Base-by-base conservation (phyloP, 257 asterid genomes). In the Coffea eugenioides region DNA sequence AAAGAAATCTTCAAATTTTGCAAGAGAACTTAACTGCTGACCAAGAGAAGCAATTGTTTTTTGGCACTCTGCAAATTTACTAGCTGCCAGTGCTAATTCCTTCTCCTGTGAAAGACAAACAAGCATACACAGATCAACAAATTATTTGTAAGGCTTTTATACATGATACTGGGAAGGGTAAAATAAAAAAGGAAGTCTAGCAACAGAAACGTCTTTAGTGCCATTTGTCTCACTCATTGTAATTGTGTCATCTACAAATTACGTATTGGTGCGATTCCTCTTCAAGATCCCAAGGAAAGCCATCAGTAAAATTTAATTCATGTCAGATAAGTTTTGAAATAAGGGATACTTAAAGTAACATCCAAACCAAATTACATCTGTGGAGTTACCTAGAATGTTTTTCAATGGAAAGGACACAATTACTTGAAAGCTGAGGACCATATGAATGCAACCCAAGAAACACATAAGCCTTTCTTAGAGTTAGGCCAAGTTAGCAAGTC, bases 11-110 rank as follows among this genome's bases (percentile, higher is more conserved):
- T 92, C 97, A 25, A 93, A 80, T 20, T 87, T 81, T 2, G 94
- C 93, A 23, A 95, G 97, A 82, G 92, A 86, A 74, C 89, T 90
- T 74, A 95, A 90, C 90, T 95, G 97, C 73, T 88, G 86, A 51
- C 89, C 88, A 34, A 95, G 90, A 49, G 98, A 95, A 64, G 97
- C 92, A 14, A 93, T 95, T 21, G 98, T 95, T 83, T 90, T 89
- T 82, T 92, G 97, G 79, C 99, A 95, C 82, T 88, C 94, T 2
- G 93, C 84, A 59, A 93, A 92, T 83, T 88, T 91, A 75, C 80
- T 77, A 49, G 98, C 94, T 76, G 98, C 98, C 54, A 78, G 75
- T 16, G 92, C 97, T 88, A 95, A 10, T 74, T 91, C 94, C 75
- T 83, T 86, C 54, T 93, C 97, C 97, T 93, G 92, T 80, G 75